Base-by-base conservation (phyloP, 1,139 yeast species). In the Geotrichum carabidarum region DNA sequence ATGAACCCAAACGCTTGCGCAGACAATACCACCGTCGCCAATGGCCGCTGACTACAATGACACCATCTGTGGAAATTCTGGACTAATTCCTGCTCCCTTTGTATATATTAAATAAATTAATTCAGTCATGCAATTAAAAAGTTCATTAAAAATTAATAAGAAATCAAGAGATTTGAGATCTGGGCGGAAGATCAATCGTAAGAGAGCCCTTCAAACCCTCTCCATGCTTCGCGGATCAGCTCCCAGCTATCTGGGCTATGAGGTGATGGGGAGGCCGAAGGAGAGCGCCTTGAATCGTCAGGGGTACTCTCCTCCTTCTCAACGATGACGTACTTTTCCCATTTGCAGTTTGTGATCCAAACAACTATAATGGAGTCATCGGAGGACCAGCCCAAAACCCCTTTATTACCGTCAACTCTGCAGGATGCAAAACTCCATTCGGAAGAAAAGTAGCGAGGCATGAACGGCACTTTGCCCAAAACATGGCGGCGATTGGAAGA, bases 361-460 rank as follows among this genome's bases (percentile, higher is more conserved):
- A 91, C 70, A 0, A 87, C 76, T 1, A 86, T 74, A 7, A 88
- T 72, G 12, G 82, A 74, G 59, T 80, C 85, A 60, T 84, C 86
- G 11, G 83, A 82, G 0, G 83, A 75, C 96, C 96, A 88, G 1
- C 94, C 96, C 40, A 91, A 62, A 0, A 80, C 80, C 0, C 96
- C 94, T 62, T 67, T 62, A 66, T 60, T 58, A 8, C 70, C 70
- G 15, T 63, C 62, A 38, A 90, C 80, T 62, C 86, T 85, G n/a
- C 82, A 76, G 0, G 91, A 84, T 50, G 90, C 89, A 71, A 86
- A 87, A 47, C 95, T 84, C 98, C 97, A 91, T 12, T 86, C 84
- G 1, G 95, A 84, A 55, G 85, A 81, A 70, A 91, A 86, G 68
- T 91, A 91, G 51, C 79, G 76, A 31, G 93, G 89, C 22, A 87